Percentiles rank a stretch among this genome's conserved stretches.
Conservation (phyloP, 2,329 filamentous ascomycete species). For the Colletotrichum horii region DNA sequence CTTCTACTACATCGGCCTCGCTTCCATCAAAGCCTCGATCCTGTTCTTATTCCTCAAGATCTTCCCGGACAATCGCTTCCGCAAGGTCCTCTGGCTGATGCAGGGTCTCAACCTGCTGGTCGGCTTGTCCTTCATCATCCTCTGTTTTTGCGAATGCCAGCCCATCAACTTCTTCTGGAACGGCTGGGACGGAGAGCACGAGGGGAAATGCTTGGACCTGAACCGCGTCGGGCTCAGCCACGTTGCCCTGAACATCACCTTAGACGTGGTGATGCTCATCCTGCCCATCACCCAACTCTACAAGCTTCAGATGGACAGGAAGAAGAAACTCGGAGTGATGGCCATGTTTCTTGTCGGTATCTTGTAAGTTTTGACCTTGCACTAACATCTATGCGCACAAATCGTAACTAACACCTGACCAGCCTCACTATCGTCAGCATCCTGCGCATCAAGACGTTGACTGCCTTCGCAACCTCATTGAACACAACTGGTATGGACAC, state of each 20-base stretch:
- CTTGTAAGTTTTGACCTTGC: conserved; percentile 36
- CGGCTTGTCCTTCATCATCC: not conserved
- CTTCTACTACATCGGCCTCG: conserved; percentile 34
- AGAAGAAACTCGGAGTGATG: conserved; percentile 39
- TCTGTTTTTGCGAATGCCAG: not conserved
- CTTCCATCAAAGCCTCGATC: conserved; percentile 17
- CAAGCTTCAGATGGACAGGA: conserved; percentile 33
- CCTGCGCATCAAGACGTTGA: not conserved
- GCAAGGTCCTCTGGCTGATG: not conserved
- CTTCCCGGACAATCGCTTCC: not conserved
- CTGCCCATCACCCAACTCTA: conserved; percentile 42
- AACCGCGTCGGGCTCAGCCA: not conserved
- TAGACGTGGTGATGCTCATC: not conserved
- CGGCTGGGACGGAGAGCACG: not conserved
- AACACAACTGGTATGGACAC: not conserved
- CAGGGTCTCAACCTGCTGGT: not conserved
- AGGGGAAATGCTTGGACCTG: not conserved
- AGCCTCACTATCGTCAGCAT: conserved; percentile 7
- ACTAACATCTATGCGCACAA: too few species aligned
- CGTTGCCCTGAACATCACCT: not conserved
- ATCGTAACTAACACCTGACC: not conserved
- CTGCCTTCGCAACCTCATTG: not conserved
- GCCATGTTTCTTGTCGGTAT: conserved; percentile 43
- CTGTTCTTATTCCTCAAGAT: not conserved
- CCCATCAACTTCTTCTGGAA: not conserved